Conservation (phyloP, 2,329 filamentous ascomycete species). For the Rhytidhysteron rufulum region DNA sequence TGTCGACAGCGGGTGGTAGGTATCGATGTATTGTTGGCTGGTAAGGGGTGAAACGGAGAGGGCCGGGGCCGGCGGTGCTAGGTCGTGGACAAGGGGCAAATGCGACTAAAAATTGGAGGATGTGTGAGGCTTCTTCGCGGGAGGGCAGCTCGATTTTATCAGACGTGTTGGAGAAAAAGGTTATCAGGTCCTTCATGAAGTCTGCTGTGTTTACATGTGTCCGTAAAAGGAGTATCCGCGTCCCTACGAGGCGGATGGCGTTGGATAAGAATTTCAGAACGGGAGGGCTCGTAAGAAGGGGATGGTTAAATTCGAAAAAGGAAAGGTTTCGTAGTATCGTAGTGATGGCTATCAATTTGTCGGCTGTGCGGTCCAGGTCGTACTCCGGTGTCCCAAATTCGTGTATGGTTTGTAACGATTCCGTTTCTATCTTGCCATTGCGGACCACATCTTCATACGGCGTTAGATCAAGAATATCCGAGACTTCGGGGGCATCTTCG, state of each 20-base stretch:
- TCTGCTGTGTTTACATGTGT: conserved; percentile 83
- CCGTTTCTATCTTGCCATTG: conserved; percentile 70
- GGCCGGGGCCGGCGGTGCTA: conserved; percentile 60
- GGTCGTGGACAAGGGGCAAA: conserved; percentile 81
- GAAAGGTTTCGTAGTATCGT: conserved; percentile 92
- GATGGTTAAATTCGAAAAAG: conserved; percentile 75
- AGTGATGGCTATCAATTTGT: conserved; percentile 83
- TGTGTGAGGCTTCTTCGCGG: conserved; percentile 79
- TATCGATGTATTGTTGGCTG: conserved; percentile 81
- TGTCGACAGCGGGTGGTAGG: conserved; percentile 83
- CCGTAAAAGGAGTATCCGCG: conserved; percentile 79
- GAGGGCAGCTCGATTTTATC: conserved; percentile 76
- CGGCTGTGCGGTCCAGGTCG: conserved; percentile 79
- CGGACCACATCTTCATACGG: conserved; percentile 86
- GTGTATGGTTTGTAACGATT: conserved; percentile 67
- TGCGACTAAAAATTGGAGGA: conserved; percentile 83
- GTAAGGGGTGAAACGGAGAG: conserved; percentile 73
- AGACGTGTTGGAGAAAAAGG: conserved; percentile 84
- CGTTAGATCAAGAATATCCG: conserved; percentile 76
- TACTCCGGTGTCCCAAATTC: conserved; percentile 74
- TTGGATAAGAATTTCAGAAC: conserved; percentile 82
- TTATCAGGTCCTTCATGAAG: conserved; percentile 93
- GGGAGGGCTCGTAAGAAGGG: conserved; percentile 66
- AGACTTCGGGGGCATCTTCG: conserved; percentile 79
- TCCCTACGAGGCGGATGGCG: conserved; percentile 82